Evolutionary conservation across 2,329 filamentous ascomycete genomes (phyloP).

Genomic region (Pseudogymnoascus sp.): DNA sequence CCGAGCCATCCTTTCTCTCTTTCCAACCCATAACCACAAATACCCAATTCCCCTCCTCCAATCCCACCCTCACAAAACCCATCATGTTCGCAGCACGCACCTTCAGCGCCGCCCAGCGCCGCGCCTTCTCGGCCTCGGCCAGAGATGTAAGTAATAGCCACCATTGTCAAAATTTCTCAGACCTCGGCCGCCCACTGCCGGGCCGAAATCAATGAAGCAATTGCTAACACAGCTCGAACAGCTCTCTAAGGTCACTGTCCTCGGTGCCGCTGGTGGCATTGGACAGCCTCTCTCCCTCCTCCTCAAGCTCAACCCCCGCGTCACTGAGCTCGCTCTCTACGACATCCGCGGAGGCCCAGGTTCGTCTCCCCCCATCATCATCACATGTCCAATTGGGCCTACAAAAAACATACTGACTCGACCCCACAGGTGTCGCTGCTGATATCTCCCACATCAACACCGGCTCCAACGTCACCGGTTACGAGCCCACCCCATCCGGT

Average conservation of each 20-base stretch:
- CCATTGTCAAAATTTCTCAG: constrained; percentile 12
- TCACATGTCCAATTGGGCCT: neutral
- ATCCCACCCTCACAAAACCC: constrained; percentile 15
- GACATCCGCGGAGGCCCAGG: constrained; percentile 92
- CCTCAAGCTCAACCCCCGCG: constrained; percentile 95
- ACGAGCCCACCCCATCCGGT: constrained; percentile 67
- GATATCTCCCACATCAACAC: constrained; percentile 99
- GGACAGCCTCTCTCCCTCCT: constrained; percentile 95
- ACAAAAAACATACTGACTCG: constrained; percentile 19
- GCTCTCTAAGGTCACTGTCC: constrained; percentile 95
- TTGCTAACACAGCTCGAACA: constrained; percentile 32
- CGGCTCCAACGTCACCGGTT: constrained; percentile 88
- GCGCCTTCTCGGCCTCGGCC: constrained; percentile 74
- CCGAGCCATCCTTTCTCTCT: constrained; percentile 9
- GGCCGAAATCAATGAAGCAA: constrained; percentile 7
- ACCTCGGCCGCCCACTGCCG: constrained; percentile 6
- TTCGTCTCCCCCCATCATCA: constrained; percentile 39
- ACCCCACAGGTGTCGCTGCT: constrained; percentile 75
- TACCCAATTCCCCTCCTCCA: constrained; percentile 13
- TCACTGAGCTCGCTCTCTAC: constrained; percentile 91
- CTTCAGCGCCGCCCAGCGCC: constrained; percentile 55
- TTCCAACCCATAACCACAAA: constrained; percentile 11
- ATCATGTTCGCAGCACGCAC: constrained; percentile 68
- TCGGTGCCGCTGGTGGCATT: constrained; percentile 96
- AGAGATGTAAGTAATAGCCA: constrained; percentile 53